These are phyloP conservation scores for Sugiyamaella boreocaroliniensis DNA, from an alignment of 805 yeast genomes.

Conservation along the genomic window DNA sequence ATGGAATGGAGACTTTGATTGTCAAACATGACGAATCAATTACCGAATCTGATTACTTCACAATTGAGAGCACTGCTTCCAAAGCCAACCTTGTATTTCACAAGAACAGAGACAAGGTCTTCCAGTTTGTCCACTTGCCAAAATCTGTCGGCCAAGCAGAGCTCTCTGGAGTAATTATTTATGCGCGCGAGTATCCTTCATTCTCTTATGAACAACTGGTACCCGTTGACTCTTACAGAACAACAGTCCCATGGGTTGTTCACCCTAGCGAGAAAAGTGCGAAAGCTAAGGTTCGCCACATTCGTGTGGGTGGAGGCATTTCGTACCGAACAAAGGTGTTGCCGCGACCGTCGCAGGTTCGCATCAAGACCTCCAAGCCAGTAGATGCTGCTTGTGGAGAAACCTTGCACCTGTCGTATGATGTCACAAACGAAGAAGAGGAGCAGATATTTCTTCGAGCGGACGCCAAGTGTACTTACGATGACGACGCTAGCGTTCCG, in stretches of 20 bases:
- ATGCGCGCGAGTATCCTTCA: not conserved
- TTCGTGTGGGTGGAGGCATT: not conserved
- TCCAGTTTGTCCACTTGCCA: slow-evolving; percentile 24
- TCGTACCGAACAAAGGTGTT: slow-evolving; percentile 5
- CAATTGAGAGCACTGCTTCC: not conserved
- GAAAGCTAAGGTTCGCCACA: not conserved
- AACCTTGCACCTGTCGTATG: slow-evolving; percentile 12
- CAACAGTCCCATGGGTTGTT: not conserved
- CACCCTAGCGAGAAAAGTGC: not conserved
- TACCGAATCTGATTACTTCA: not conserved
- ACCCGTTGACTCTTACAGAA: not conserved
- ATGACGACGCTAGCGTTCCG: not conserved
- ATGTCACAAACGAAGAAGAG: slow-evolving; percentile 23
- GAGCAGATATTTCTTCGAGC: slow-evolving; percentile 20
- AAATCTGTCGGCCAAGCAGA: slow-evolving; percentile 24
- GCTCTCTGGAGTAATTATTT: slow-evolving; percentile 6
- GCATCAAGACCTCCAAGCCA: slow-evolving; percentile 15
- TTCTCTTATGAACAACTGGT: slow-evolving; percentile 2
- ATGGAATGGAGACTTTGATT: slow-evolving; percentile 3
- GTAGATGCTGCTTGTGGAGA: slow-evolving; percentile 25
- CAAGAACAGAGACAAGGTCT: slow-evolving; percentile 17
- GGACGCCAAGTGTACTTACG: slow-evolving; percentile 9
- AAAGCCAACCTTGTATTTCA: slow-evolving; percentile 21
- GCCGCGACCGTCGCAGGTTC: slow-evolving; percentile 30
- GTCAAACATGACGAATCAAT: slow-evolving; percentile 11